A percentile compares a stretch with the other conserved stretches of the same genome.
phyloP scores from a whole-genome alignment of 2,329 filamentous ascomycete species.

The Blastomyces parvus region DNA sequence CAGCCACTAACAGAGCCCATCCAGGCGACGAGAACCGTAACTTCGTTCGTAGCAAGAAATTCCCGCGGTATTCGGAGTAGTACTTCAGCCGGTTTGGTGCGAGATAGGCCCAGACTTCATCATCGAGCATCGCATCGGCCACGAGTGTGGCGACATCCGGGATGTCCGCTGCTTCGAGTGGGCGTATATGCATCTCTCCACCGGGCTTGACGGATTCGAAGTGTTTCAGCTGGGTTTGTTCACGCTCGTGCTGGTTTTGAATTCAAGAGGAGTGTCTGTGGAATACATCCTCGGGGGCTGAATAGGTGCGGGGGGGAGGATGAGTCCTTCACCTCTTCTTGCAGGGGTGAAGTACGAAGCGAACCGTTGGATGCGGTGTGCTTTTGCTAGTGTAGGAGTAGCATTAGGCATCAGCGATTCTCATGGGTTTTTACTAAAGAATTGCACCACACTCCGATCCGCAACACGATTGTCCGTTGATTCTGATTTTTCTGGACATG shows the following conservation, averaged over 20 bases:
- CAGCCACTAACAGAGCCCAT: constrained; percentile 14
- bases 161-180: constrained; percentile 13
- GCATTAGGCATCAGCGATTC: neutral
- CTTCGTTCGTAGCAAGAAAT: constrained; percentile 15
- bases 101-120: constrained; percentile 16
- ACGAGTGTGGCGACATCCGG: constrained; percentile 14
- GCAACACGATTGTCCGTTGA: no score
- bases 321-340: no score
- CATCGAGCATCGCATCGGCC: constrained; percentile 16
- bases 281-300: neutral
- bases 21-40: constrained; percentile 14
- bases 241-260: neutral
- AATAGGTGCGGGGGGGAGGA: no score
- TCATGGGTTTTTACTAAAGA: neutral
- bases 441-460: neutral
- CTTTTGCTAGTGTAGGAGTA: neutral
- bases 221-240: neutral
- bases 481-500: neutral
- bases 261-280: neutral
- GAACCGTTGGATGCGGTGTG: no score
- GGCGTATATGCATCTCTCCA: constrained; percentile 17
- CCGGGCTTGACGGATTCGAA: neutral
- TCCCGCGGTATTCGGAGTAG: constrained; percentile 15
- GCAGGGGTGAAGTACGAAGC: neutral
- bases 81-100: constrained; percentile 15